Conservation (phyloP, 2,329 filamentous ascomycete genomes). For the Zasmidium citrigriseum region DNA sequence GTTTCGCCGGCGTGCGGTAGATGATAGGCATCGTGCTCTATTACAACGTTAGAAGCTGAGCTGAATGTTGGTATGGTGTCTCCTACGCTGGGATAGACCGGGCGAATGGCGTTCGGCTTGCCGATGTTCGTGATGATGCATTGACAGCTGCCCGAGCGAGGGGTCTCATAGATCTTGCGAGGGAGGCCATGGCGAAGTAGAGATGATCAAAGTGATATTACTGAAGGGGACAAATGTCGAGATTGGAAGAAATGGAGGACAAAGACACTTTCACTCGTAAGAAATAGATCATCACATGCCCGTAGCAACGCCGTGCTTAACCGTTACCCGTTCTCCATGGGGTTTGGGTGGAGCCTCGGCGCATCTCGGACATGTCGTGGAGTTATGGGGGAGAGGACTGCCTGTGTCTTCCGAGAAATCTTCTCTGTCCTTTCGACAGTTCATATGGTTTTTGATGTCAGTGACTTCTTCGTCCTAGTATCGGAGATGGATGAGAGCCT, state of each 20-base stretch:
- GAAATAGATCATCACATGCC: neutral
- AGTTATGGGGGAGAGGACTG: neutral
- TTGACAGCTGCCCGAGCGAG: conserved; percentile 32
- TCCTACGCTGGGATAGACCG: conserved; percentile 20
- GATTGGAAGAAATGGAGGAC: neutral
- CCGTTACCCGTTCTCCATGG: conserved; percentile 7
- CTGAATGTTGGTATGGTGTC: neutral
- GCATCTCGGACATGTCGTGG: neutral
- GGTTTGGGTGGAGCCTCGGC: neutral
- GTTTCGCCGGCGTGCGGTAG: conserved; percentile 40
- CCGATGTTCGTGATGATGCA: conserved; percentile 19
- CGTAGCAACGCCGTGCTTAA: neutral
- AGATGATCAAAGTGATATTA: neutral
- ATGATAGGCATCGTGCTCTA: conserved; percentile 44
- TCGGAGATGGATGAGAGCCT: too few relatives aligned
- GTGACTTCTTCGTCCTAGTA: neutral
- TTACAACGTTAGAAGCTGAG: neutral
- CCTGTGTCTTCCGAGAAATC: too few relatives aligned
- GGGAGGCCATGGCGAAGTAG: conserved; percentile 29
- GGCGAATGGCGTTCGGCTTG: conserved; percentile 18
- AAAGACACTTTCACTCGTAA: neutral
- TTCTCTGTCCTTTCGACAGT: neutral
- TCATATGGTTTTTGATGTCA: neutral
- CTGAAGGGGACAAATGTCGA: neutral
- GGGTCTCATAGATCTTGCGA: conserved; percentile 36